These are phyloP conservation scores for Ustilago cynodontis DNA, from an alignment of 1,284 basidiomycete genomes.

Conservation along the genomic window DNA sequence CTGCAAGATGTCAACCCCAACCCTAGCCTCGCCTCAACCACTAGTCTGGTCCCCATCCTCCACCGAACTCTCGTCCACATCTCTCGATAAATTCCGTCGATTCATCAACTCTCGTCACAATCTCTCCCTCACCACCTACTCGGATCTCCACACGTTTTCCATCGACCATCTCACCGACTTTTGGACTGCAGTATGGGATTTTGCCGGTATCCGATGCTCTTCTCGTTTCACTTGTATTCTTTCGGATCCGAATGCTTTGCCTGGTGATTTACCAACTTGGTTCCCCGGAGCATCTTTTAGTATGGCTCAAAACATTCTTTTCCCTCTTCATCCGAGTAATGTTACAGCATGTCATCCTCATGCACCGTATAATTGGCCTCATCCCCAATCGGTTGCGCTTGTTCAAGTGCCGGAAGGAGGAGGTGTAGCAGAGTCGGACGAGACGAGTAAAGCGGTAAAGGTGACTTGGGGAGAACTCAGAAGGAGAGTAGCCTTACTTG, in stretches of 20 bases:
- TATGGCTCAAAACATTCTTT: constrained; percentile 54
- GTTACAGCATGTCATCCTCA: constrained; percentile 41
- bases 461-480: constrained; percentile 52
- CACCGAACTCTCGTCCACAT: constrained; percentile 31
- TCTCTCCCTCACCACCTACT: constrained; percentile 45
- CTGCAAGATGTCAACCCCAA: constrained; percentile 23
- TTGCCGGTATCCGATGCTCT: constrained; percentile 40
- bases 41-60: constrained; percentile 44
- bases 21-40: constrained; percentile 16
- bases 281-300: constrained; percentile 45
- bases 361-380: constrained; percentile 51
- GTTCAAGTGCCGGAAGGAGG: constrained; percentile 52
- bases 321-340: constrained; percentile 55
- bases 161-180: constrained; percentile 46
- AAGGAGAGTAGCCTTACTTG: constrained; percentile 39
- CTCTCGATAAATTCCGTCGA: constrained; percentile 51
- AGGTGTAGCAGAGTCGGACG: constrained; percentile 22
- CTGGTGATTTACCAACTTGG: constrained; percentile 49
- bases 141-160: constrained; percentile 53
- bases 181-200: constrained; percentile 53
- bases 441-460: constrained; percentile 14
- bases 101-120: constrained; percentile 40
- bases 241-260: constrained; percentile 44
- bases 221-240: constrained; percentile 37
- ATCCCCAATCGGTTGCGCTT: constrained; percentile 17